These are phyloP conservation scores for Haematococcus sp. DNA, from an alignment of 139 green algal genomes.

Conservation along the genomic window DNA sequence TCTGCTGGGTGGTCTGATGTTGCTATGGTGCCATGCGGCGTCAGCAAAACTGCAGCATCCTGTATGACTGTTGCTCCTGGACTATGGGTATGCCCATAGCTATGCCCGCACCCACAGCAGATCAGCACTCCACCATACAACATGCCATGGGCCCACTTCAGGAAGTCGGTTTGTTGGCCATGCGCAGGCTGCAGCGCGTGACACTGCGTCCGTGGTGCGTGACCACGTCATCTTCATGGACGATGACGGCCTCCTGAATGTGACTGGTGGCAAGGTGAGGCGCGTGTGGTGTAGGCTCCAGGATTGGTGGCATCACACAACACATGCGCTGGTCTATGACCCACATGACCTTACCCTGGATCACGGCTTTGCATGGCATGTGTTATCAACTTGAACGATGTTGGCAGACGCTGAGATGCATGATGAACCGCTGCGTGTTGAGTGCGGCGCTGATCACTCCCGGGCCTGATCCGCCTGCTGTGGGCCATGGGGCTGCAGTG, in stretches of 20 bases:
- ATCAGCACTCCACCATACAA: no score
- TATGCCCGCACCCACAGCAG: no score
- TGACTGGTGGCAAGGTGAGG: conserved; percentile 72
- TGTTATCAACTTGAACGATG: no score
- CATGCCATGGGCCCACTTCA: no score
- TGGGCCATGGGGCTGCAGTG: conserved; percentile 74
- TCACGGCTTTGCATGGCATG: background rate
- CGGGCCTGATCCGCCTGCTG: background rate
- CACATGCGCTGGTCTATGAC: background rate
- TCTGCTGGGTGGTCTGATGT: no score
- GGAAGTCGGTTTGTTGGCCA: background rate
- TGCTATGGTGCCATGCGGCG: no score
- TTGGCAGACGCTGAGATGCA: no score
- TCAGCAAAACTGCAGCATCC: no score
- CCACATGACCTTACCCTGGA: background rate
- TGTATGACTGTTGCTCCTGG: no score
- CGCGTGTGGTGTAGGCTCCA: conserved; percentile 4
- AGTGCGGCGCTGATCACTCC: background rate
- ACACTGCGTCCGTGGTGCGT: conserved; percentile 47
- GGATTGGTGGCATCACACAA: background rate
- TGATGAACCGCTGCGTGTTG: no score
- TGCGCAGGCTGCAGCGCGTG: background rate
- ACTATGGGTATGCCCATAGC: no score
- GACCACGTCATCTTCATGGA: conserved; percentile 76
- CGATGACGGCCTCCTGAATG: conserved; percentile 84